Percentiles rank a stretch among this genome's conserved stretches.
Evolutionary conservation across 768 basidiomycete genomes (phyloP).

Genomic region (Macrolepiota dolichaula): DNA sequence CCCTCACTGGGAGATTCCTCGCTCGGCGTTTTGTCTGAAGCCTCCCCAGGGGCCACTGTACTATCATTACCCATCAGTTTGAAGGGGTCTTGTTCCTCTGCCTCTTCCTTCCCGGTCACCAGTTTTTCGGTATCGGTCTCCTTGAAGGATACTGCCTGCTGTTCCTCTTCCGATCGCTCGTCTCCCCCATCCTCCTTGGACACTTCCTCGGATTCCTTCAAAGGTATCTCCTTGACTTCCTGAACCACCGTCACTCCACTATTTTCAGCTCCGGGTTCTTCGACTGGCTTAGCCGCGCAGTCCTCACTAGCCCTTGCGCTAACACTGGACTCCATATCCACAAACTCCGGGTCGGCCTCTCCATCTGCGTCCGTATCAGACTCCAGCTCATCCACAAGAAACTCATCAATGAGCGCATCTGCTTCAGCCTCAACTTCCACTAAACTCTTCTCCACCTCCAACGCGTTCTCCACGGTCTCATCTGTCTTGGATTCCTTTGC

Average conservation of each 20-base stretch:
- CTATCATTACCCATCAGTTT: conserved; percentile 25
- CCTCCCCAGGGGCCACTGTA: conserved; percentile 18
- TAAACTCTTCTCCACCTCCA: not conserved
- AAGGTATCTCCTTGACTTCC: not conserved
- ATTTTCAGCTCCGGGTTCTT: not conserved
- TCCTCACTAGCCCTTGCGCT: conserved; percentile 1
- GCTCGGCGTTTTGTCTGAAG: not conserved
- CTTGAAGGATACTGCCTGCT: not conserved
- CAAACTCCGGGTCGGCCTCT: conserved; percentile 32
- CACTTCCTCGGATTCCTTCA: not conserved
- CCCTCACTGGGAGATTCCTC: not conserved
- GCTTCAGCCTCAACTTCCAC: conserved; percentile 1
- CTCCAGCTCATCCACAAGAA: conserved; percentile 9
- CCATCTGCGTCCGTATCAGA: conserved; percentile 33
- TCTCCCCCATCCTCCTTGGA: not conserved
- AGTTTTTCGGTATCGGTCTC: not conserved
- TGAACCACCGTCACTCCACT: not conserved
- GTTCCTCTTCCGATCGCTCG: not conserved
- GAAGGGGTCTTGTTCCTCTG: conserved; percentile 24
- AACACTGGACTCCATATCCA: conserved; percentile 11
- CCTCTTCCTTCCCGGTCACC: conserved; percentile 12
- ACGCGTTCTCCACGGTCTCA: not conserved
- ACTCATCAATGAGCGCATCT: conserved; percentile 1
- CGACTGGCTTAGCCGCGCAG: not conserved
- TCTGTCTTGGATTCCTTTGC: not conserved